Conservation (phyloP, 345 rosid genomes). For the Cardamine resedifolia region DNA sequence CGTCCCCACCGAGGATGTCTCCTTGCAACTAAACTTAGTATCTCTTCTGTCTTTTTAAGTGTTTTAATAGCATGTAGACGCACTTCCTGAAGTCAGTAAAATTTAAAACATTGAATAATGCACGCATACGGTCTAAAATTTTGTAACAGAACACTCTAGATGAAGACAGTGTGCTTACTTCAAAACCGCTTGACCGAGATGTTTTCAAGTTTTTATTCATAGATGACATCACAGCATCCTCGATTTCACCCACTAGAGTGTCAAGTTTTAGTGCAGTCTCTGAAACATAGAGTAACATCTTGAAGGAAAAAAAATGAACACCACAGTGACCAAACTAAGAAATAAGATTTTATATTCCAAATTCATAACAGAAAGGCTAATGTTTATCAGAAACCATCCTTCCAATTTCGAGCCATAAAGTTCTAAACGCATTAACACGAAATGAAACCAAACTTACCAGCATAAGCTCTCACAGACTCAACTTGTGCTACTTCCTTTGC, state of each 20-base stretch:
- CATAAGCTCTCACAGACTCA: slow-evolving; percentile 78
- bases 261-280: slow-evolving; percentile 89
- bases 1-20: slow-evolving; percentile 69
- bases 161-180: slow-evolving; percentile 50
- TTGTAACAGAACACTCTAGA: neutral
- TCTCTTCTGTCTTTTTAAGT: slow-evolving; percentile 65
- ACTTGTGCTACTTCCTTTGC: slow-evolving; percentile 92
- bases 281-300: slow-evolving; percentile 44
- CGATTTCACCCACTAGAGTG: slow-evolving; percentile 79
- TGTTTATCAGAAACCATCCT: neutral
- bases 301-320: neutral
- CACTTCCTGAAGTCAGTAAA: slow-evolving; percentile 51
- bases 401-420: neutral
- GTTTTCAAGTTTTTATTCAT: slow-evolving; percentile 57
- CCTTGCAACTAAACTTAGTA: slow-evolving; percentile 58
- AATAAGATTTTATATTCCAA: neutral
- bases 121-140: neutral
- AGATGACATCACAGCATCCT: slow-evolving; percentile 80
- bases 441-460: slow-evolving; percentile 49
- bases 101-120: neutral
- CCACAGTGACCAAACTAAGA: neutral
- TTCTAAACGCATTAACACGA: slow-evolving; percentile 1
- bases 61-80: slow-evolving; percentile 57
- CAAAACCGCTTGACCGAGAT: slow-evolving; percentile 49
- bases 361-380: neutral